These are phyloP conservation scores for Kwoniella heveanensis DNA, from an alignment of 768 basidiomycete genomes.

Conservation along the genomic window DNA sequence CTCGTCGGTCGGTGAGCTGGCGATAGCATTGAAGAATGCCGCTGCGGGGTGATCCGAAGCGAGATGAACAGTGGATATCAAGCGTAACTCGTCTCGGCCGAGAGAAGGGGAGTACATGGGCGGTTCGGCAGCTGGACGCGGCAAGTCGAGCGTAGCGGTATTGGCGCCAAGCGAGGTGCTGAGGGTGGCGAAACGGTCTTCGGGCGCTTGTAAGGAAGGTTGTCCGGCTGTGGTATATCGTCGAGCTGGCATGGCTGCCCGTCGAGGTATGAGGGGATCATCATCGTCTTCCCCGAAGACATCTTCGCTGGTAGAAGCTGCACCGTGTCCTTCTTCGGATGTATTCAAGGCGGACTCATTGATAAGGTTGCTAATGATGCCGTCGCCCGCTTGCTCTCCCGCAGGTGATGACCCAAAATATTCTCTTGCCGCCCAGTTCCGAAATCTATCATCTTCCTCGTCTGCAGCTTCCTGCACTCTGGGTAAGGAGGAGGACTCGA, in stretches of 20 bases:
- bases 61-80: constrained; percentile 50
- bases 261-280: constrained; percentile 41
- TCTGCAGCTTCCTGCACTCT: background rate
- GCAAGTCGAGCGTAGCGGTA: constrained; percentile 26
- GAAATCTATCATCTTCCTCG: background rate
- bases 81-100: constrained; percentile 36
- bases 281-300: constrained; percentile 29
- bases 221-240: constrained; percentile 9
- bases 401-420: constrained; percentile 14
- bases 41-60: constrained; percentile 44
- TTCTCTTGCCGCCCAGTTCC: constrained; percentile 5
- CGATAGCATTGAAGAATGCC: constrained; percentile 39
- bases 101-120: constrained; percentile 46
- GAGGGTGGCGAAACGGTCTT: background rate
- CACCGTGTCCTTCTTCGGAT: background rate
- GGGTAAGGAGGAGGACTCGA: background rate
- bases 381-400: background rate
- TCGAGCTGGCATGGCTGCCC: constrained; percentile 8
- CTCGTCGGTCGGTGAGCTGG: constrained; percentile 16
- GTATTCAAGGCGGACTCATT: constrained; percentile 1
- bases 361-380: background rate
- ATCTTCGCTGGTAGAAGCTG: constrained; percentile 1
- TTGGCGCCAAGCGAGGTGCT: constrained; percentile 4
- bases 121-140: constrained; percentile 31
- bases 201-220: constrained; percentile 1